Evolutionary conservation across 441 rosid species (phyloP).

Genomic region (Gossypium davidsonii): DNA sequence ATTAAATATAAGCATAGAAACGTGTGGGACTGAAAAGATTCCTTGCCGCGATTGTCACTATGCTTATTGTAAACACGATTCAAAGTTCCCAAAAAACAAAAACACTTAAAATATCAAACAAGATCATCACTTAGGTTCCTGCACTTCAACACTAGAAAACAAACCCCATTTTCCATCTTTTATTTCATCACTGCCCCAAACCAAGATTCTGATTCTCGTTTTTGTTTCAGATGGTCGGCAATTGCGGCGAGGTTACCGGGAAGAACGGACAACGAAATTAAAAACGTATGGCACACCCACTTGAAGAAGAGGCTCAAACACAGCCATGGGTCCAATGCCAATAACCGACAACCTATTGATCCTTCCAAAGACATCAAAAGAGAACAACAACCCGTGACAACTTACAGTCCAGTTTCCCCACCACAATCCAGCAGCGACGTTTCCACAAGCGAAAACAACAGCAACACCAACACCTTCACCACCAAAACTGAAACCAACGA

Average conservation of each 20-base stretch:
- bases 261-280: constrained; percentile 46
- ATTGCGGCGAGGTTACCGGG: constrained; percentile 53
- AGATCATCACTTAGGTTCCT: not conserved
- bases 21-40: constrained; percentile 22
- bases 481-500: constrained; percentile 19
- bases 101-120: not conserved
- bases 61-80: constrained; percentile 1
- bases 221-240: constrained; percentile 47
- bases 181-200: not conserved
- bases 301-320: constrained; percentile 35
- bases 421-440: constrained; percentile 23
- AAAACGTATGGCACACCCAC: constrained; percentile 53
- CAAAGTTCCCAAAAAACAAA: not conserved
- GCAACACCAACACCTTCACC: not conserved
- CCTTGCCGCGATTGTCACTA: not conserved
- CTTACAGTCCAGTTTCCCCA: not conserved
- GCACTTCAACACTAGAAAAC: not conserved
- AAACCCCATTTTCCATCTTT: not conserved
- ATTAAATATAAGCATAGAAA: not conserved
- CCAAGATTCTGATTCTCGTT: not conserved
- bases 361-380: not conserved
- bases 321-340: not conserved
- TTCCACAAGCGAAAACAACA: constrained; percentile 21
- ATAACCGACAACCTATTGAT: not conserved
- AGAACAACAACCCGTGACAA: not conserved